These are phyloP conservation scores for Elsinoe necatrix DNA, from an alignment of 2,329 filamentous ascomycete species.

Conservation along the genomic window DNA sequence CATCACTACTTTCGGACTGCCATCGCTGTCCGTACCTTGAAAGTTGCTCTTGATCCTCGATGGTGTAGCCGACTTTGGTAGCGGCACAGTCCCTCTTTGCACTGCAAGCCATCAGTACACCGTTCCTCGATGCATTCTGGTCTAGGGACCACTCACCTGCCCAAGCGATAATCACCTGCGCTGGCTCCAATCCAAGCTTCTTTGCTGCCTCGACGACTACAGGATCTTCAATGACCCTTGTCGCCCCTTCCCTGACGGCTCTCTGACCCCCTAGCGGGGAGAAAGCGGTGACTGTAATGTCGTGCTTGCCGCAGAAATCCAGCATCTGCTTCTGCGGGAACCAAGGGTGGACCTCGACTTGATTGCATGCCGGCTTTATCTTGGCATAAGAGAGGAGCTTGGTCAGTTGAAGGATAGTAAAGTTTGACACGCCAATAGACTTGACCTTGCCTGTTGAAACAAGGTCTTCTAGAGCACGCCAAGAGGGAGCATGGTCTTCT, in stretches of 20 bases:
- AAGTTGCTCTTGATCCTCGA: conserved; percentile 61
- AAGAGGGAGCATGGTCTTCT: conserved; percentile 56
- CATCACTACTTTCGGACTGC: not conserved
- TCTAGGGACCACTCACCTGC: conserved; percentile 32
- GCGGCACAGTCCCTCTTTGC: conserved; percentile 56
- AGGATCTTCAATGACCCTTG: conserved; percentile 54
- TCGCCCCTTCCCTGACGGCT: conserved; percentile 59
- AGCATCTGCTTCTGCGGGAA: conserved; percentile 56
- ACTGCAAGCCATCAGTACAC: conserved; percentile 26
- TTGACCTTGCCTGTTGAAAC: conserved; percentile 46
- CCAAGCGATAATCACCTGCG: conserved; percentile 57
- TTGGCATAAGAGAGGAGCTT: conserved; percentile 37
- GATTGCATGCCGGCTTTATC: conserved; percentile 37
- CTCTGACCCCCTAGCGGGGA: conserved; percentile 58
- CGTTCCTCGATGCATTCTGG: not conserved
- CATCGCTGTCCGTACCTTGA: conserved; percentile 26
- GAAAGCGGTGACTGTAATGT: conserved; percentile 49
- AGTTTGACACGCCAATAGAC: conserved; percentile 48
- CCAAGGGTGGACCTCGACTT: conserved; percentile 46
- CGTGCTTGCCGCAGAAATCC: conserved; percentile 48
- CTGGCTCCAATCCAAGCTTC: conserved; percentile 50
- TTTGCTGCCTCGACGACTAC: conserved; percentile 51
- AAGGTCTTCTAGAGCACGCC: conserved; percentile 54
- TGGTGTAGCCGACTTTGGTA: conserved; percentile 62
- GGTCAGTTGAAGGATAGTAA: conserved; percentile 37